These are phyloP conservation scores for Astrothelium macrocarpum DNA, from an alignment of 495 filamentous ascomycete genomes.

Conservation along the genomic window DNA sequence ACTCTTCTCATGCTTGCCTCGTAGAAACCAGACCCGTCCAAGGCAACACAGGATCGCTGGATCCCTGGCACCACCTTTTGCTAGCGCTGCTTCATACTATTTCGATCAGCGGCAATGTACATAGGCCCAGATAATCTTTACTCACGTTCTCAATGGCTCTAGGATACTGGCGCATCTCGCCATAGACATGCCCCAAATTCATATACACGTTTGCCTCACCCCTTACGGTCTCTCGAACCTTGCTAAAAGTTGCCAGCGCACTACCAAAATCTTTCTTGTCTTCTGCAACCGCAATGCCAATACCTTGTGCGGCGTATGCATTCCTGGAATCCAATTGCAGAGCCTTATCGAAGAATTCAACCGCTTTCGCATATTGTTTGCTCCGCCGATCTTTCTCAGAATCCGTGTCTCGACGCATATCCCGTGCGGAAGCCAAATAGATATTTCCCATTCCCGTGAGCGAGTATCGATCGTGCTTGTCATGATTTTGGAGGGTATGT, in stretches of 20 bases:
- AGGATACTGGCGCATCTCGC: slow-evolving; percentile 76
- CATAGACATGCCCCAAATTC: slow-evolving; percentile 87
- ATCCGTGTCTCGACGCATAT: slow-evolving; percentile 87
- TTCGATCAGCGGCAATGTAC: slow-evolving; percentile 7
- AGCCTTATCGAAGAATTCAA: slow-evolving; percentile 98
- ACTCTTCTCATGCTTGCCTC: slow-evolving; percentile 70
- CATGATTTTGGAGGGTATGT: slow-evolving; percentile 82
- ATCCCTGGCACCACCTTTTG: slow-evolving; percentile 71
- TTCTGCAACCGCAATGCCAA: slow-evolving; percentile 86
- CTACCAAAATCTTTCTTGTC: slow-evolving; percentile 77
- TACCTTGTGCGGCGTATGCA: slow-evolving; percentile 89
- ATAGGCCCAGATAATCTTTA: slow-evolving; percentile 9
- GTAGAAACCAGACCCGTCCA: slow-evolving; percentile 85
- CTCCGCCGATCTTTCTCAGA: slow-evolving; percentile 80
- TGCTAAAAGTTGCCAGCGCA: slow-evolving; percentile 77
- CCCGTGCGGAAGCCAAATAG: slow-evolving; percentile 71
- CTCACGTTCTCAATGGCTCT: slow-evolving; percentile 73
- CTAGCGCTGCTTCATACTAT: slow-evolving; percentile 78
- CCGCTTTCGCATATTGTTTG: slow-evolving; percentile 76
- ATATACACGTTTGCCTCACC: slow-evolving; percentile 69
- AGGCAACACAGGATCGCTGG: slow-evolving; percentile 79
- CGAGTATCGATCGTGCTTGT: slow-evolving; percentile 94
- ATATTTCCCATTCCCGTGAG: slow-evolving; percentile 95
- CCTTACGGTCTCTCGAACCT: slow-evolving; percentile 77
- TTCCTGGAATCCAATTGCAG: slow-evolving; percentile 86